Percentiles rank a stretch among this genome's conserved stretches.
Conservation (phyloP, 768 basidiomycete genomes). For the Mycena venus region DNA sequence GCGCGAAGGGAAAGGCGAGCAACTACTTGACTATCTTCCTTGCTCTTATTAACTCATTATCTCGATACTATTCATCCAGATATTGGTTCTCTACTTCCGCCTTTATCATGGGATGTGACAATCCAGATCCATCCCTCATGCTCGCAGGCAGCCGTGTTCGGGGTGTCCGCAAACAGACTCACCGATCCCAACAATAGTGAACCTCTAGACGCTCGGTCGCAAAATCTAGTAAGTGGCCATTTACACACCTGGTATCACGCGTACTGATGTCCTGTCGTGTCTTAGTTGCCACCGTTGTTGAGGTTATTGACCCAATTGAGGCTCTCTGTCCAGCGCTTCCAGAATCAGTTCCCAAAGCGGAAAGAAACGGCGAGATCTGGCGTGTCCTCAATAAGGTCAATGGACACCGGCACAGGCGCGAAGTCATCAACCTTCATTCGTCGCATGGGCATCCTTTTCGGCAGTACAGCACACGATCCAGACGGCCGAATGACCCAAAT, state of each 20-base stretch:
- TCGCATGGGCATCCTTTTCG: slow-evolving; percentile 16
- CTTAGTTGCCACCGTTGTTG: not conserved
- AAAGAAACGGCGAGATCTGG: not conserved
- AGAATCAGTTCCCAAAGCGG: not conserved
- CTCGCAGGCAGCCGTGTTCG: no score
- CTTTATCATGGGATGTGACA: no score
- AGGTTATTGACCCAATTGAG: not conserved
- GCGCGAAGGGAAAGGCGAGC: no score
- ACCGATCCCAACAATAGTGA: no score
- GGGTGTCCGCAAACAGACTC: no score
- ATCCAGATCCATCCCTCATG: no score
- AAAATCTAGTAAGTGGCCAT: not conserved
- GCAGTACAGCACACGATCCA: not conserved
- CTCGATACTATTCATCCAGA: no score
- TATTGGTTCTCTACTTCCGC: no score
- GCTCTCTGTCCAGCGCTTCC: not conserved
- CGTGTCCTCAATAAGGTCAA: not conserved
- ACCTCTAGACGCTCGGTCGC: not conserved
- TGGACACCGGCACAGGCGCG: not conserved
- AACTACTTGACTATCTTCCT: no score
- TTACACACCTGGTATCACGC: not conserved
- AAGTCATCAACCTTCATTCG: not conserved
- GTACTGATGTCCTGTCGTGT: not conserved
- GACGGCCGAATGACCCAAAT: not conserved
- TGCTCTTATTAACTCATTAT: no score